A percentile compares a stretch with the other conserved stretches of the same genome.
phyloP scores from a whole-genome alignment of 2,329 filamentous ascomycete genomes.

The Pseudocercospora musae region DNA sequence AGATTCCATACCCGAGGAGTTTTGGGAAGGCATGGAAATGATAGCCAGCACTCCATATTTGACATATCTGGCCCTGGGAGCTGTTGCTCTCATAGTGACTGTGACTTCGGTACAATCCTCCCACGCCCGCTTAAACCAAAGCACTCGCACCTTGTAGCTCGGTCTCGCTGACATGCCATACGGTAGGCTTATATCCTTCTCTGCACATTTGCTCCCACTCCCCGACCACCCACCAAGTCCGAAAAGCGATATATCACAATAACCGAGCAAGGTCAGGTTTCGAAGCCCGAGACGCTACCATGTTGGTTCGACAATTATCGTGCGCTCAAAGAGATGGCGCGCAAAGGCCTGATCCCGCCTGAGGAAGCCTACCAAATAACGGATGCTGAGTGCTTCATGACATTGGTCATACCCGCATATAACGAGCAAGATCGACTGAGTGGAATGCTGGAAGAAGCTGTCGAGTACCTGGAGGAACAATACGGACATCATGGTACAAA shows the following conservation, averaged over 20 bases:
- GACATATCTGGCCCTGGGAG: constrained; percentile 26
- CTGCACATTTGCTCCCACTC: constrained; percentile 73
- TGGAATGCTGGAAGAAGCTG: constrained; percentile 85
- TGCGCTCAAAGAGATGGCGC: constrained; percentile 50
- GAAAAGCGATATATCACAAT: constrained; percentile 86
- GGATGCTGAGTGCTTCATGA: constrained; percentile 77
- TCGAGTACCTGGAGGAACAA: constrained; percentile 74
- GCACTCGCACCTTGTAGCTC: neutral
- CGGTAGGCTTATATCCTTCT: constrained; percentile 48
- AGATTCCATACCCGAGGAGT: constrained; percentile 30
- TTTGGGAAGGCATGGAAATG: constrained; percentile 30
- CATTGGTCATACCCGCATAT: constrained; percentile 89
- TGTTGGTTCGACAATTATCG: constrained; percentile 85
- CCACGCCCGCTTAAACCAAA: neutral
- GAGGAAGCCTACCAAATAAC: constrained; percentile 61
- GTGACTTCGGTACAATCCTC: constrained; percentile 11
- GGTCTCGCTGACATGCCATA: constrained; percentile 7
- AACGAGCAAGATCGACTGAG: constrained; percentile 84
- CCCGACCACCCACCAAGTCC: constrained; percentile 67
- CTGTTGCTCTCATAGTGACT: constrained; percentile 25
- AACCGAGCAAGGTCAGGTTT: constrained; percentile 59
- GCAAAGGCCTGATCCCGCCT: constrained; percentile 31
- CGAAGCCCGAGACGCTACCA: constrained; percentile 59
- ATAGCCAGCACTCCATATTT: constrained; percentile 24
- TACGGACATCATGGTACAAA: constrained; percentile 48